Evolutionary conservation across 1,139 yeast genomes (phyloP).

Genomic region (Blastobotrys persicus): DNA sequence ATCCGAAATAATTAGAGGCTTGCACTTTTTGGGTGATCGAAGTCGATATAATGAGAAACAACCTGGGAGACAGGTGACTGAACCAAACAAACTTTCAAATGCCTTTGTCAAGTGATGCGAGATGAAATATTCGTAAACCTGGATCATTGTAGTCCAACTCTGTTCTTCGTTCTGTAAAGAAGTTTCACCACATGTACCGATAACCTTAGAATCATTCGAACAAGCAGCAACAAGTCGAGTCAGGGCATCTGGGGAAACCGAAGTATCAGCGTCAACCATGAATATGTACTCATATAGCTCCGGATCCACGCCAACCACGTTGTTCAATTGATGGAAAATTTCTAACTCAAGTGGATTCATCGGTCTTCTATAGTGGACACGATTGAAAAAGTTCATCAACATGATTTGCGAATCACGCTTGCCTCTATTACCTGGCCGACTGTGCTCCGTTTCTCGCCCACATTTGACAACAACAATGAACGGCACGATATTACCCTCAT

Average conservation of each 20-base stretch:
- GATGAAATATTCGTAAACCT: constrained; percentile 44
- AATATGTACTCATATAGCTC: constrained; percentile 42
- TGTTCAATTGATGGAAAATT: constrained; percentile 42
- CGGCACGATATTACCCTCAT: constrained; percentile 42
- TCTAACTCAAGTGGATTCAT: constrained; percentile 44
- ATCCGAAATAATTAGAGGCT: constrained; percentile 41
- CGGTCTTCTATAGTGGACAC: constrained; percentile 40
- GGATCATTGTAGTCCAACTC: constrained; percentile 43
- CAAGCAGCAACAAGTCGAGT: constrained; percentile 42
- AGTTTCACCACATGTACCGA: constrained; percentile 45
- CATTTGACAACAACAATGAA: constrained; percentile 41
- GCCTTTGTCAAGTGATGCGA: constrained; percentile 45
- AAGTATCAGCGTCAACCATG: constrained; percentile 45
- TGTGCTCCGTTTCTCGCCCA: constrained; percentile 39
- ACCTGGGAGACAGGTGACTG: constrained; percentile 45
- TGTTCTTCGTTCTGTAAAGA: constrained; percentile 40
- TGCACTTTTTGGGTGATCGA: constrained; percentile 38
- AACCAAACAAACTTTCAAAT: constrained; percentile 42
- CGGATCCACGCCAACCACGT: constrained; percentile 44
- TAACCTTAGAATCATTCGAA: constrained; percentile 38
- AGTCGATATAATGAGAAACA: constrained; percentile 43
- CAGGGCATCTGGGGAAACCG: constrained; percentile 39
- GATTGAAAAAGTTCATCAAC: constrained; percentile 41
- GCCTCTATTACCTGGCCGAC: constrained; percentile 44
- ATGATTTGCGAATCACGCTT: constrained; percentile 45